Evolutionary conservation across 805 yeast genomes (phyloP).

Genomic region (Starmerella sirachaensis): DNA sequence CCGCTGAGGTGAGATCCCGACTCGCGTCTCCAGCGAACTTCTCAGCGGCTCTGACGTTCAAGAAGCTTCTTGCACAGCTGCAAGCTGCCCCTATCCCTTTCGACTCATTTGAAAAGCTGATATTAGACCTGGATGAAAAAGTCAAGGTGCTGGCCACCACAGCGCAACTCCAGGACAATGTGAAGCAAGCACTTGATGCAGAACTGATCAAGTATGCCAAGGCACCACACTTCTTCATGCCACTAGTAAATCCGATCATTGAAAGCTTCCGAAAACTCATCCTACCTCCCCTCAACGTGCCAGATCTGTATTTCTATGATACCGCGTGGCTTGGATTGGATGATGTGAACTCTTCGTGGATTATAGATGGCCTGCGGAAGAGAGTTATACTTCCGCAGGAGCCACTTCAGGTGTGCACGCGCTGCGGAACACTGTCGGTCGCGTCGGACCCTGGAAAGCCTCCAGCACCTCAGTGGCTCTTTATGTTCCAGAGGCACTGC

Average conservation of each 20-base stretch:
- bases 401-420: slow-evolving; percentile 35
- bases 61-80: slow-evolving; percentile 14
- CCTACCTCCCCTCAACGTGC: slow-evolving; percentile 30
- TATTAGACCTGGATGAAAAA: slow-evolving; percentile 17
- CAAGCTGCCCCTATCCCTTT: slow-evolving; percentile 19
- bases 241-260: slow-evolving; percentile 28
- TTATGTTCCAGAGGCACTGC: slow-evolving; percentile 61
- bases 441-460: slow-evolving; percentile 28
- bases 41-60: slow-evolving; percentile 16
- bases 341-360: slow-evolving; percentile 11
- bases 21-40: slow-evolving; percentile 10
- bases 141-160: slow-evolving; percentile 17
- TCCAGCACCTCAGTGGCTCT: slow-evolving; percentile 36
- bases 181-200: slow-evolving; percentile 16
- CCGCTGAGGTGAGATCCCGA: slow-evolving; percentile 21
- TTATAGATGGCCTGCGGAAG: slow-evolving; percentile 31
- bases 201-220: slow-evolving; percentile 37
- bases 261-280: slow-evolving; percentile 10
- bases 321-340: slow-evolving; percentile 49
- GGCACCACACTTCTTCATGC: slow-evolving; percentile 36
- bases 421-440: slow-evolving; percentile 43
- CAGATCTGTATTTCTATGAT: slow-evolving; percentile 51
- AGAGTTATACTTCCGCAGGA: slow-evolving; percentile 30
- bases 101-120: slow-evolving; percentile 19
- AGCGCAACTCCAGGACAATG: slow-evolving; percentile 11